Percentiles rank a stretch among this genome's conserved stretches.
These are phyloP conservation scores for Xylariales sp. DNA, from an alignment of 2,329 filamentous ascomycete species.

Conservation along the genomic window DNA sequence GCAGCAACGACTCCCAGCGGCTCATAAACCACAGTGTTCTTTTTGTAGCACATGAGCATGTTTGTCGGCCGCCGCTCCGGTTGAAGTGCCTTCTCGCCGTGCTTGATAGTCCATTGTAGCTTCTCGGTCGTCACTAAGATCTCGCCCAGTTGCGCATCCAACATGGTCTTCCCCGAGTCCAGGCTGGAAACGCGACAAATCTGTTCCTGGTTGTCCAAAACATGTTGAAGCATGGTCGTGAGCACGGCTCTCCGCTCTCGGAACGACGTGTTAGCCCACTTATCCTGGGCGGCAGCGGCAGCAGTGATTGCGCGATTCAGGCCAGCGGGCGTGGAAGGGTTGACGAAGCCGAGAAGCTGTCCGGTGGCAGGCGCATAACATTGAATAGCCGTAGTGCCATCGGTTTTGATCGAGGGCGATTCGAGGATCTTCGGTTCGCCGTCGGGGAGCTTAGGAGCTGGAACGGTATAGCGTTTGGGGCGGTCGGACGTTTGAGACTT, in stretches of 20 bases:
- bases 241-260: slow-evolving; percentile 73
- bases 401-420: slow-evolving; percentile 57
- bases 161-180: slow-evolving; percentile 93
- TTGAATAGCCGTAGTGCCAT: slow-evolving; percentile 65
- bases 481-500: slow-evolving; percentile 17
- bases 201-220: slow-evolving; percentile 83
- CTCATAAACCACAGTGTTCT: slow-evolving; percentile 85
- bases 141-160: slow-evolving; percentile 91
- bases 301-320: slow-evolving; percentile 76
- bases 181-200: slow-evolving; percentile 83
- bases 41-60: slow-evolving; percentile 92
- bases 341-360: slow-evolving; percentile 72
- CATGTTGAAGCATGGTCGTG: slow-evolving; percentile 72
- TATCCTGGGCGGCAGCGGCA: slow-evolving; percentile 67
- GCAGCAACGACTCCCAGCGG: slow-evolving; percentile 90
- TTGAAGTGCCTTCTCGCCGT: slow-evolving; percentile 77
- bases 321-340: slow-evolving; percentile 68
- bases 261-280: slow-evolving; percentile 78
- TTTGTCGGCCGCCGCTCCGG: slow-evolving; percentile 78
- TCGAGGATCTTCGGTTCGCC: slow-evolving; percentile 51
- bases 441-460: slow-evolving; percentile 56
- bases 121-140: slow-evolving; percentile 93
- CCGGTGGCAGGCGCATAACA: slow-evolving; percentile 91
- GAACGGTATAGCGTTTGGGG: slow-evolving; percentile 56
- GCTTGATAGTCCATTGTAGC: slow-evolving; percentile 86